Base-by-base conservation (phyloP, 176 grass and related monocot genomes). In the Musa schizocarpa region DNA sequence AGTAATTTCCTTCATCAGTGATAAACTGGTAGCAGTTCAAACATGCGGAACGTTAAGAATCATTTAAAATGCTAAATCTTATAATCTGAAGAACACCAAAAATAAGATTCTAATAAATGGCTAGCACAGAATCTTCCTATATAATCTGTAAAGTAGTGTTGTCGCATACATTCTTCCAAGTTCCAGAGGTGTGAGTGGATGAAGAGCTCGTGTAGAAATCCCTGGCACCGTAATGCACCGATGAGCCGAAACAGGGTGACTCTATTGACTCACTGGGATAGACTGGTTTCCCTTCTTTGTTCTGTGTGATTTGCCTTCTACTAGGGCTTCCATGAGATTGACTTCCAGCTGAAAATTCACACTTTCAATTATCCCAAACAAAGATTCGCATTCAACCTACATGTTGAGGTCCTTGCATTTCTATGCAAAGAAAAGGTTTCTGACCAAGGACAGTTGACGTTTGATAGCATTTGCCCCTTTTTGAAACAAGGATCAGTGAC, bases 211-310 rank as follows among this genome's bases (percentile, higher is more conserved):
- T 82, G 26, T 93, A 91, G 77, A 97, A 93, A n/a, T 93, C 94
- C 75, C 94, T 82, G 56, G 83, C 94, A 72, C 94, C 94, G 69
- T 97, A 97, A 81, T 93, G 77, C 76, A 91, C 87, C 11, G 94
- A 93, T 7, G 90, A 93, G 64, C 88, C 90, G 77, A 97, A 97
- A 57, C 89, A 93, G 22, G 94, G 81, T 0, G 94, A 88, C 76
- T 85, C 93, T 5, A 77, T 69, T 13, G 81, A 73, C 26, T 96
- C 87, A 71, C 50, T 77, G 13, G 72, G 51, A 50, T 75, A 58
- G 8, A 24, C 77, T 23, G 79, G 73, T 75, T 97, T 90, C 21
- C 65, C 61, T 54, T 97, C 90, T 81, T 91, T 97, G 73, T 21
- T 83, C 22, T 82, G 76, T 25, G 71, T 1, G 0, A 68, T 64